Evolutionary conservation across 352 stramenopile genomes (phyloP).

Genomic region (Aphanomyces astaci): DNA sequence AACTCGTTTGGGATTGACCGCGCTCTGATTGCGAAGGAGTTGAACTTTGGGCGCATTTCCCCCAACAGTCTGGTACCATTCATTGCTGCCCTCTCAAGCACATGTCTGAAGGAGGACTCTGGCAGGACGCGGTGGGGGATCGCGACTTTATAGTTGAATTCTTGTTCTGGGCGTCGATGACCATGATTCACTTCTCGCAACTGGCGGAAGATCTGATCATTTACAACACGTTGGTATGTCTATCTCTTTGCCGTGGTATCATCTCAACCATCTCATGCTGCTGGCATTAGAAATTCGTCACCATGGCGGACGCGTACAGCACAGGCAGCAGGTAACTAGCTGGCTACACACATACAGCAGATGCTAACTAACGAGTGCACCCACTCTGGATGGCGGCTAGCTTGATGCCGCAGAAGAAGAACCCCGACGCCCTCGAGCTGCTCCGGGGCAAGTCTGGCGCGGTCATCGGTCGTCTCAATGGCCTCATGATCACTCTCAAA

Average conservation of each 20-base stretch:
- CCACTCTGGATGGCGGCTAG: slow-evolving; percentile 24
- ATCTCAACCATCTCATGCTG: not conserved
- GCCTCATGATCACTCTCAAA: slow-evolving; percentile 96
- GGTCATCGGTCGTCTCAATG: slow-evolving; percentile 90
- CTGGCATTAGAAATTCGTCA: slow-evolving; percentile 76
- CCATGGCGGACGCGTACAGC: slow-evolving; percentile 96
- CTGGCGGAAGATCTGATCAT: slow-evolving; percentile 99
- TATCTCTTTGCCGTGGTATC: not conserved
- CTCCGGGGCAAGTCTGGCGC: slow-evolving; percentile 95
- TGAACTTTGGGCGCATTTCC: slow-evolving; percentile 91
- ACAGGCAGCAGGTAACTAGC: slow-evolving; percentile 86
- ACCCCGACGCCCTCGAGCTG: slow-evolving; percentile 97
- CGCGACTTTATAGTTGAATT: slow-evolving; percentile 99
- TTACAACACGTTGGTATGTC: slow-evolving; percentile 82
- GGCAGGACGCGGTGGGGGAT: slow-evolving; percentile 93
- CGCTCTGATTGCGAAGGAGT: slow-evolving; percentile 85
- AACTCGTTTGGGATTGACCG: slow-evolving; percentile 98
- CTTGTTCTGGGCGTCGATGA: slow-evolving; percentile 94
- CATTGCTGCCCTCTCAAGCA: too few species aligned
- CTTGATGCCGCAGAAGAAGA: slow-evolving; percentile 99
- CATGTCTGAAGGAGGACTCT: too few species aligned
- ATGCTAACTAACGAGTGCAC: not conserved
- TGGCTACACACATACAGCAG: too few species aligned
- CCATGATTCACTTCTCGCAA: slow-evolving; percentile 95
- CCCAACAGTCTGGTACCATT: slow-evolving; percentile 91